Percentiles rank a stretch among this genome's conserved stretches.
These are phyloP conservation scores for Oxalis stricta DNA, from an alignment of 441 rosid species.

Conservation along the genomic window DNA sequence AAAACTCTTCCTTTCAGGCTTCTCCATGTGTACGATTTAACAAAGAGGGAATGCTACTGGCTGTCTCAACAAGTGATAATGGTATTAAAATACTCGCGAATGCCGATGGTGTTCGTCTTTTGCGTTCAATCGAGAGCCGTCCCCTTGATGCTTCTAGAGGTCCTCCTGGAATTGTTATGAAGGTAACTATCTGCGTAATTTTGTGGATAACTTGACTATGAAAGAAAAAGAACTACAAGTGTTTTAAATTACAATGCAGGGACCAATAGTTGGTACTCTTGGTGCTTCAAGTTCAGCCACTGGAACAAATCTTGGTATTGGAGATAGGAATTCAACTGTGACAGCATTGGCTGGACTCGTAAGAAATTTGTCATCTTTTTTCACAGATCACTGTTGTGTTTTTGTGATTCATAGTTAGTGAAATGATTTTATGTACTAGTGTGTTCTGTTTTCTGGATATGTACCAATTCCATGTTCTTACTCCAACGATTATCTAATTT, in stretches of 20 bases:
- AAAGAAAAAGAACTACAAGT: not conserved
- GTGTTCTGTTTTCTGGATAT: not conserved
- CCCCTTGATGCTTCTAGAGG: constrained; percentile 40
- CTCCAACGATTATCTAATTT: not conserved
- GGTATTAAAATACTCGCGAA: constrained; percentile 29
- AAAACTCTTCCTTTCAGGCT: constrained; percentile 26
- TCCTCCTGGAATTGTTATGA: constrained; percentile 22
- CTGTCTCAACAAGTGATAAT: constrained; percentile 32
- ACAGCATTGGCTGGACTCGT: constrained; percentile 36
- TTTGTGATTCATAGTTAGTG: not conserved
- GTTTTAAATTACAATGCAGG: constrained; percentile 17
- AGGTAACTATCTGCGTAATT: constrained; percentile 19
- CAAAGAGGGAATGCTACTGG: constrained; percentile 28
- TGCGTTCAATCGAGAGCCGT: constrained; percentile 26
- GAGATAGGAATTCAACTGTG: constrained; percentile 35
- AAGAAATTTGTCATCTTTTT: no score
- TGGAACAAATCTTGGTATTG: constrained; percentile 28
- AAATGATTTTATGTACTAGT: not conserved
- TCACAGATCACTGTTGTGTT: constrained; percentile 1
- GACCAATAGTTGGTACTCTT: constrained; percentile 22
- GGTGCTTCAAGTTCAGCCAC: constrained; percentile 31
- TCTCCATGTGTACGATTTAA: constrained; percentile 30
- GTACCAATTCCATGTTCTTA: not conserved
- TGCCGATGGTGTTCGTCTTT: constrained; percentile 22
- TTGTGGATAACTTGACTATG: not conserved